Evolutionary conservation across 2,329 filamentous ascomycete species (phyloP), one percentile per base, ranked within the genome.

Genomic region (Tolypocladium paradoxum): DNA sequence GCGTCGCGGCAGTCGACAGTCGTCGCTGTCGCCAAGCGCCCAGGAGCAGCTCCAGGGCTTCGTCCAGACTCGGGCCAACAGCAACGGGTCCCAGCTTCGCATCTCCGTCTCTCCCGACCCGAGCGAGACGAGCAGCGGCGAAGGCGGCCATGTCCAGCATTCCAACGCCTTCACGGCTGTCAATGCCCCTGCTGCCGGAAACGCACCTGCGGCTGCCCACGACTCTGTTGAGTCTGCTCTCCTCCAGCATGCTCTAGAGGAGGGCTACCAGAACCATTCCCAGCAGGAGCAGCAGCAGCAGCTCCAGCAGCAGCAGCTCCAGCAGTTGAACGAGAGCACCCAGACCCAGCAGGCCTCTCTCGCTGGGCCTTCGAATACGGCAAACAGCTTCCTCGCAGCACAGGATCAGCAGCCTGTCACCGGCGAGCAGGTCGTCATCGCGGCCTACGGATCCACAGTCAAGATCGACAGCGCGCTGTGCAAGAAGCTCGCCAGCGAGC

Each of bases 391-490:
- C 6, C 14, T 9, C 4, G 40, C 24, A 12, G 22, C 22, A 3
- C 24, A 27, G 22, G 3, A 11, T 6, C 24, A 45, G 40, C 38
- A 51, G 11, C 37, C 50, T 43, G 62, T 57, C 54, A 74, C 73
- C 6, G 78, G 77, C 1, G 75, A 75, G 52, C 68, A 74, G 5
- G 62, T 80, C 18, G 76, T 77, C 7, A 62, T 63, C 14, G 68
- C 73, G 45, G 73, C 70, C 1, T 79, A 78, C 45, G 79, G 80
- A 54, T 55, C 60, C 7, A 62, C 65, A 2, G 68, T 81, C 27
- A 69, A 71, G 36, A 71, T 79, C 27, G 77, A 81, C 31, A 80
- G 77, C 60, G 73, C 75, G 0, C 67, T 82, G 12, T 76, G 76
- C n/a, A 79, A 75, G 65, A 73, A 76, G 38, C 66, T 83, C n/a